Evolutionary conservation across 2,329 filamentous ascomycete species (phyloP).

Genomic region (Didymella glomerata): DNA sequence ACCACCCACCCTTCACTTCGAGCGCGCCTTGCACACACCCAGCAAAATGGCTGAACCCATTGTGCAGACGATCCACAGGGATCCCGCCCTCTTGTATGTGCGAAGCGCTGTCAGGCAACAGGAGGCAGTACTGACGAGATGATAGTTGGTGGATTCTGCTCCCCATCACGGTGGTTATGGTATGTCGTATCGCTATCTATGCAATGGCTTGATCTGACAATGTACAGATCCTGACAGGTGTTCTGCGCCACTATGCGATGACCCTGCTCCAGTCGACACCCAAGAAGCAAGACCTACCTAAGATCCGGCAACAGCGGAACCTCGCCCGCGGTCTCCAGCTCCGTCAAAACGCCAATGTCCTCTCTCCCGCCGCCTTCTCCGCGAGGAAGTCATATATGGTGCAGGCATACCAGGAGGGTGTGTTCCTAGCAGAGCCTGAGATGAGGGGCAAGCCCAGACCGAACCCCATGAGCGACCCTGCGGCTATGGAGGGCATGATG

Average conservation of each 20-base stretch:
- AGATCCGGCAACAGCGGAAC: conserved; percentile 84
- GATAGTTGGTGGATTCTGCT: conserved; percentile 97
- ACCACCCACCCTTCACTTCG: conserved; percentile 22
- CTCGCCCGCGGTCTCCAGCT: conserved; percentile 85
- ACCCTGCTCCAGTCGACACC: conserved; percentile 87
- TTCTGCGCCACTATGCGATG: conserved; percentile 94
- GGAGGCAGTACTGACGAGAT: conserved; percentile 32
- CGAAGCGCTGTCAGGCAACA: background rate
- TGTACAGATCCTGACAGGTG: conserved; percentile 81
- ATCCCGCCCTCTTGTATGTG: conserved; percentile 95
- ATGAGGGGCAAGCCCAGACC: conserved; percentile 84
- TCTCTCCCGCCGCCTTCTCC: conserved; percentile 81
- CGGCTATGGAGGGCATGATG: conserved; percentile 99
- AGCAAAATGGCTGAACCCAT: conserved; percentile 79
- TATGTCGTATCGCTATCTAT: conserved; percentile 47
- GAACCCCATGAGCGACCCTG: conserved; percentile 95
- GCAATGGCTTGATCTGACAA: conserved; percentile 21
- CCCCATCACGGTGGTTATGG: conserved; percentile 97
- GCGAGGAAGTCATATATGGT: conserved; percentile 82
- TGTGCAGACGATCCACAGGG: conserved; percentile 95
- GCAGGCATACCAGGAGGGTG: conserved; percentile 82
- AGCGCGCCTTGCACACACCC: conserved; percentile 29
- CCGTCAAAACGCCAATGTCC: conserved; percentile 80
- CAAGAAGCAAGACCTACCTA: conserved; percentile 78
- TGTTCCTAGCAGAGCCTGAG: conserved; percentile 89